A percentile compares a stretch with the other conserved stretches of the same genome.
phyloP scores from a whole-genome alignment of 179 eudicot species.

The Amaranthus tricolor region DNA sequence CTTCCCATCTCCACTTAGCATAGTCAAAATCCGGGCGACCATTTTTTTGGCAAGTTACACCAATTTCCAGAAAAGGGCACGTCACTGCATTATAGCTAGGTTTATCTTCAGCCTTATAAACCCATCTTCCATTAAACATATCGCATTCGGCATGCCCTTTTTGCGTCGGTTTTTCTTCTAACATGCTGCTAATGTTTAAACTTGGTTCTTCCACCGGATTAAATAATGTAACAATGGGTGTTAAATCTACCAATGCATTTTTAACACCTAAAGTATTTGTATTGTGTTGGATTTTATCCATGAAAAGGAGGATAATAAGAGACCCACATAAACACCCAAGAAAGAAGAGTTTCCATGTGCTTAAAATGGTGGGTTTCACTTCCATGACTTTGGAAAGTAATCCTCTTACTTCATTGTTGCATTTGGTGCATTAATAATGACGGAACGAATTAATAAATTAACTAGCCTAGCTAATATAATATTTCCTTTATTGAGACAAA shows the following conservation, averaged over 20 bases:
- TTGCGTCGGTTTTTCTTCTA: background rate
- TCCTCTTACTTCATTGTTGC: background rate
- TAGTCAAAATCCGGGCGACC: background rate
- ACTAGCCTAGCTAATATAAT: too few relatives aligned
- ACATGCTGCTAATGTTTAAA: background rate
- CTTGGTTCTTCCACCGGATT: background rate
- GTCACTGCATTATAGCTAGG: background rate
- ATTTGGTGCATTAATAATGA: background rate
- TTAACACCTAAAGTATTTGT: background rate
- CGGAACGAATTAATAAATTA: too few relatives aligned
- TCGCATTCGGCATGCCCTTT: background rate
- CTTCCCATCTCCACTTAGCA: conserved; percentile 15
- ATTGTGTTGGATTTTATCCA: background rate
- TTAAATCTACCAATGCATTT: background rate
- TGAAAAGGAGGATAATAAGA: background rate
- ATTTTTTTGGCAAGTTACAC: background rate
- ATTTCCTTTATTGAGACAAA: too few relatives aligned
- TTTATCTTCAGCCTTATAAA: background rate
- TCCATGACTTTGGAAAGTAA: background rate
- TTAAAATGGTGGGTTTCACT: background rate
- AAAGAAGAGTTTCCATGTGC: conserved; percentile 9
- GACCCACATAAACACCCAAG: background rate
- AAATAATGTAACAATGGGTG: background rate
- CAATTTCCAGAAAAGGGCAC: background rate
- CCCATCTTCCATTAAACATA: conserved; percentile 13